Conservation (phyloP, 345 rosid species). For the Citrus medica region DNA sequence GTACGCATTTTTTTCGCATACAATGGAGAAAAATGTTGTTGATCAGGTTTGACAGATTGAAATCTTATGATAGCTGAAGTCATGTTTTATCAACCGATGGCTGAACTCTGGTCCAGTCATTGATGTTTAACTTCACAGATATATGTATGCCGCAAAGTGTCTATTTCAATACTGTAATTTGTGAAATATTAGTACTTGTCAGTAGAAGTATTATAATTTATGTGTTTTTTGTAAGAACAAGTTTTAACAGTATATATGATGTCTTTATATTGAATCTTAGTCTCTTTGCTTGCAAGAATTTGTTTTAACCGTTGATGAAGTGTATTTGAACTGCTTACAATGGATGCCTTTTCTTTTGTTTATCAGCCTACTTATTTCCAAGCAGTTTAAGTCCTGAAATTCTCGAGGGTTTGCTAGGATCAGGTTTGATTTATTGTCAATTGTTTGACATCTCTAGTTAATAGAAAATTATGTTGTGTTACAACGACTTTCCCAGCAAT, state of each 20-base stretch:
- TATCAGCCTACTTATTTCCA: slow-evolving; percentile 90
- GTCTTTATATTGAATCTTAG: not conserved
- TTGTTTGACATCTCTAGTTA: not conserved
- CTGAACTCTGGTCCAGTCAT: too few relatives aligned
- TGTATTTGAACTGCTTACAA: not conserved
- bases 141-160: not conserved
- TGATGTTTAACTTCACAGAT: too few relatives aligned
- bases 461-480: not conserved
- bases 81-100: too few relatives aligned
- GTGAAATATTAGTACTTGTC: not conserved
- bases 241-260: not conserved
- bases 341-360: slow-evolving; percentile 13
- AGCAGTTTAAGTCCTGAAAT: slow-evolving; percentile 89
- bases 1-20: too few relatives aligned
- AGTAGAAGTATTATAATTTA: not conserved
- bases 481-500: not conserved
- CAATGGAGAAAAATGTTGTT: not conserved
- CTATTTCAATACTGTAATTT: not conserved
- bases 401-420: slow-evolving; percentile 88
- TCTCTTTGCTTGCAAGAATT: slow-evolving; percentile 3
- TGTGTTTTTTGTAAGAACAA: not conserved
- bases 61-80: not conserved
- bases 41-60: not conserved
- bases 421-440: slow-evolving; percentile 48
- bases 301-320: not conserved